Evolutionary conservation across 257 asterid species (phyloP), one percentile per base, ranked within the genome.

Genomic region (Solanum arcanum): DNA sequence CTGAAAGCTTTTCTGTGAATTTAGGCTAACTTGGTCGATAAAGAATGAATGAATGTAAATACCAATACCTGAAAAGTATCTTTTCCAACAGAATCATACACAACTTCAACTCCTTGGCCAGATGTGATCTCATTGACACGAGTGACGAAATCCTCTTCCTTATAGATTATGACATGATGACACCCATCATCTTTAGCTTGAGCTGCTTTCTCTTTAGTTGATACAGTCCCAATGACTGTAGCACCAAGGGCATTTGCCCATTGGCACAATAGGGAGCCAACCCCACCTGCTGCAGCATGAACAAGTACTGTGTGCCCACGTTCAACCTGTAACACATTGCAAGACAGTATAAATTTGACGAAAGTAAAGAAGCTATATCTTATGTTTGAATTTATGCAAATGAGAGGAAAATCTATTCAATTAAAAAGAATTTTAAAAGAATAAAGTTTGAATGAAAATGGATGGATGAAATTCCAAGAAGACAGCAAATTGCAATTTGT

Each of bases 271-370:
- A 97, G 88, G 76, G 99, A 97, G 74, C 99, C 99, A 49, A 94
- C 96, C 56, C 99, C 99, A 88, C 99, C 98, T 14, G 99, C 98
- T 85, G 99, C 99, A 49, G 99, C 99, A 89, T 96, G 99, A 86
- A 97, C 70, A 83, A 96, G 99, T 86, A 95, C 92, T 1, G 96
- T 94, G 87, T 97, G 98, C 60, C 99, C 99, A 59, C 86, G 87
- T 90, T 95, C 96, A 90, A 97, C 99, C 99, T 96, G 90, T 70
- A 86, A 33, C 29, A 52, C 42, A 77, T 85, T 37, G 56, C 60
- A 78, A 72, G 21, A 88, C 66, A 56, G 82, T 33, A 73, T 66
- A 83, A 74, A 56, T 35, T 82, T 86, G 41, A 86, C 64, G 12
- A 59, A 64, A 81, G 21, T 60, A 33, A 46, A 27, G 15, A 75